phyloP scores from a whole-genome alignment of 805 yeast species.

The Kuraishia borneana region DNA sequence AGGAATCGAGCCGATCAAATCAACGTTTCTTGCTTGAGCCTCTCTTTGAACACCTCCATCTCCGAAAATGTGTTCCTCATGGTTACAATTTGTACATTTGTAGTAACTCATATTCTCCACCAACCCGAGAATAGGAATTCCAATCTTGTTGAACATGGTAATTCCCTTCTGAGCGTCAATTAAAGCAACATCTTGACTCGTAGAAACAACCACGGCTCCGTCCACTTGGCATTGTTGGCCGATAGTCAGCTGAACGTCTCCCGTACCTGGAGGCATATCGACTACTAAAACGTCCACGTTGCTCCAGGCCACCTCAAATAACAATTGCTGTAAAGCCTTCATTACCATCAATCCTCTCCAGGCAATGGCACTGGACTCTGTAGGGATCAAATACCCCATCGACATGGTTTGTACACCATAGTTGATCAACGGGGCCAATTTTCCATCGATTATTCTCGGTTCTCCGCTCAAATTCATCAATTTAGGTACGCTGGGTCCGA shows the following conservation, averaged over 20 bases:
- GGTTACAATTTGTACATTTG: slow-evolving; percentile 66
- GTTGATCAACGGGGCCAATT: slow-evolving; percentile 54
- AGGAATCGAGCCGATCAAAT: slow-evolving; percentile 58
- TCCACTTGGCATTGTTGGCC: slow-evolving; percentile 66
- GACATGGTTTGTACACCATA: slow-evolving; percentile 81
- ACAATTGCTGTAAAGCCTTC: slow-evolving; percentile 76
- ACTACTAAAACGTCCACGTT: slow-evolving; percentile 56
- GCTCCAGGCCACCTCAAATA: slow-evolving; percentile 75
- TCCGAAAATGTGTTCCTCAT: slow-evolving; percentile 69
- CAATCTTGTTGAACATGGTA: slow-evolving; percentile 62
- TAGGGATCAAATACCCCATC: slow-evolving; percentile 70
- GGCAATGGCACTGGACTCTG: slow-evolving; percentile 58
- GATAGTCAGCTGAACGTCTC: slow-evolving; percentile 77
- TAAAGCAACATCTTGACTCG: slow-evolving; percentile 80
- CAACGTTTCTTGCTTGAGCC: slow-evolving; percentile 34
- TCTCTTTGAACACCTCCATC: slow-evolving; percentile 43
- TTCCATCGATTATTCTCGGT: slow-evolving; percentile 48
- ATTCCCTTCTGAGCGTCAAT: slow-evolving; percentile 75
- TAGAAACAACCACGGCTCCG: slow-evolving; percentile 75
- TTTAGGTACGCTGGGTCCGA: slow-evolving; percentile 78
- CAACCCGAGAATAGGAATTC: slow-evolving; percentile 63
- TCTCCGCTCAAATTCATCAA: slow-evolving; percentile 60
- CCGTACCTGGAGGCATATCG: slow-evolving; percentile 91
- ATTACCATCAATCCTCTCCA: slow-evolving; percentile 86
- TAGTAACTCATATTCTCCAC: slow-evolving; percentile 79